A percentile compares a stretch with the other conserved stretches of the same genome.
phyloP scores from a whole-genome alignment of 225 moss, liverwort and hornwort species.

The Bryoerythrophyllum caledonicum region DNA sequence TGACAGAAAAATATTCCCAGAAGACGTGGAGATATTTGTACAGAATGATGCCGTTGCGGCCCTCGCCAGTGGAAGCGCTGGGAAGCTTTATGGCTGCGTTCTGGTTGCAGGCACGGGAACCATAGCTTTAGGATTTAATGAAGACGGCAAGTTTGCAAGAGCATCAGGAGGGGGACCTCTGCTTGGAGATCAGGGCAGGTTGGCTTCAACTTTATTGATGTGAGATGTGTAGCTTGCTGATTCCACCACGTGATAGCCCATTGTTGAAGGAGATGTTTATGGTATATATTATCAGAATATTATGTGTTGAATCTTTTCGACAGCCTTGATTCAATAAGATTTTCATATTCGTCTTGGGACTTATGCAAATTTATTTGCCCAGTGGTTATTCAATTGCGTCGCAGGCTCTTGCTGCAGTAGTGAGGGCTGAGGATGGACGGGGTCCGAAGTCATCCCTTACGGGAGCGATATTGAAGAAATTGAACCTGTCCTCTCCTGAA shows the following conservation, averaged over 20 bases:
- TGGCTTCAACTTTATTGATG: constrained; percentile 13
- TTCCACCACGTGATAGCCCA: neutral
- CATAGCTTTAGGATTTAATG: constrained; percentile 75
- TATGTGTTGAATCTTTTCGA: neutral
- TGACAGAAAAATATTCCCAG: constrained; percentile 69
- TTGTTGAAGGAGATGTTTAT: neutral
- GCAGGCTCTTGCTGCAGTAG: constrained; percentile 80
- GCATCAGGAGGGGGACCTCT: constrained; percentile 81
- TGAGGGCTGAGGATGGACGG: constrained; percentile 91
- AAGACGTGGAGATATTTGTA: constrained; percentile 66
- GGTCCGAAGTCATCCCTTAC: constrained; percentile 78
- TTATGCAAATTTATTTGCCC: constrained; percentile 32
- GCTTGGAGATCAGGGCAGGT: constrained; percentile 96
- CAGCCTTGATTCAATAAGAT: neutral
- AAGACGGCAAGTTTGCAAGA: constrained; percentile 68
- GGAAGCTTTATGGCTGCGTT: constrained; percentile 79
- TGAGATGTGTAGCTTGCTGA: constrained; percentile 19
- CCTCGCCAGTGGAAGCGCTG: constrained; percentile 81
- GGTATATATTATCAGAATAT: constrained; percentile 4
- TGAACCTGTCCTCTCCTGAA: constrained; percentile 63
- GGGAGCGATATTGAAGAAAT: constrained; percentile 59
- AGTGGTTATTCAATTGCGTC: constrained; percentile 93
- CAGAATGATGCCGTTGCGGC: constrained; percentile 91
- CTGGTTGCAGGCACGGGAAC: constrained; percentile 89
- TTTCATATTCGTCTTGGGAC: constrained; percentile 26